phyloP scores from a whole-genome alignment of 352 stramenopile species.

The Globisporangium parvum region DNA sequence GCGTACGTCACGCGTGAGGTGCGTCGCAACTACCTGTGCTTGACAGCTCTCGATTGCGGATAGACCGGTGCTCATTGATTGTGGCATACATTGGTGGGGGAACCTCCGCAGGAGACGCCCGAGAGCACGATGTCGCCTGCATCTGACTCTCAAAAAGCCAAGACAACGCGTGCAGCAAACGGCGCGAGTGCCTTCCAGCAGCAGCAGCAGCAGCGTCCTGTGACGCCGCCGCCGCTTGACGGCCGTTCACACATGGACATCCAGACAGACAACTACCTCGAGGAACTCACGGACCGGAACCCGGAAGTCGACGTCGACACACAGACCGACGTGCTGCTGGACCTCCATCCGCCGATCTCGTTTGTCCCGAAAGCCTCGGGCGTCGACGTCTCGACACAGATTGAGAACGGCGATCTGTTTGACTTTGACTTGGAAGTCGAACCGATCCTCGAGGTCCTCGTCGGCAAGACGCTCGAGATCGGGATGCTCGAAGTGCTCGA shows the following conservation, averaged over 20 bases:
- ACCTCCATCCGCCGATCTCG: constrained; percentile 74
- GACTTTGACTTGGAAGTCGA: constrained; percentile 95
- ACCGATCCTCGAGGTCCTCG: constrained; percentile 92
- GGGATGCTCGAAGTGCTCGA: constrained; percentile 93
- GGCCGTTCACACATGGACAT: constrained; percentile 90
- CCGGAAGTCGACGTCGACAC: constrained; percentile 86
- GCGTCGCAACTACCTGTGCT: not conserved
- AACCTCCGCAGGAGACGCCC: constrained; percentile 22
- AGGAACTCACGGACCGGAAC: constrained; percentile 90
- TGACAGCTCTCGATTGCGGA: too few relatives aligned
- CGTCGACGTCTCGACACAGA: constrained; percentile 87
- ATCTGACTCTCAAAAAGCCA: constrained; percentile 8
- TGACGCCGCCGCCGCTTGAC: constrained; percentile 83
- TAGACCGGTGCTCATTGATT: too few relatives aligned
- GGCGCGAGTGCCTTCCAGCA: not conserved
- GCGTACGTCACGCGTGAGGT: constrained; percentile 83
- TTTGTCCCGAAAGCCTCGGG: constrained; percentile 89
- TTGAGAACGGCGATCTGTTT: constrained; percentile 91
- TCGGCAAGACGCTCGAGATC: constrained; percentile 94
- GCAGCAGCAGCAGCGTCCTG: constrained; percentile 30
- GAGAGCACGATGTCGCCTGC: constrained; percentile 8
- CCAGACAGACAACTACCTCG: constrained; percentile 93
- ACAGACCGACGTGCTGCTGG: constrained; percentile 89
- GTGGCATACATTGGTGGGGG: too few relatives aligned
- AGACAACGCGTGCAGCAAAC: not conserved